phyloP scores from a whole-genome alignment of 352 stramenopile species.

The Pythium periplocum region DNA sequence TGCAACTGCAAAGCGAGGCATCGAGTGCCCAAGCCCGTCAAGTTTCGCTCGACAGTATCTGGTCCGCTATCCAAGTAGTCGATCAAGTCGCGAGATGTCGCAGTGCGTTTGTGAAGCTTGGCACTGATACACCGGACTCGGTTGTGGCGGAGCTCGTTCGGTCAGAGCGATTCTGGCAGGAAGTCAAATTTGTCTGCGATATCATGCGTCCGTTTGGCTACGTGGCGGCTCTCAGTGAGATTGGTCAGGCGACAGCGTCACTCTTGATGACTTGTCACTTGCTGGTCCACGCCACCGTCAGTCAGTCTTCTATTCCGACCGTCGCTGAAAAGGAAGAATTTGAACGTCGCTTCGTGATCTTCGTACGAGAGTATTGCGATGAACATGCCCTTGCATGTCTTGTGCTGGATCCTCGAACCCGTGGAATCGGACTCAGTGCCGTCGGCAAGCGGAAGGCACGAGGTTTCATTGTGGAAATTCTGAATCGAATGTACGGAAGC shows the following conservation, averaged over 20 bases:
- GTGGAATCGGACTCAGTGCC: slow-evolving; percentile 27
- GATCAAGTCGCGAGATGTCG: not conserved
- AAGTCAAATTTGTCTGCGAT: slow-evolving; percentile 5
- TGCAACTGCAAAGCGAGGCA: not conserved
- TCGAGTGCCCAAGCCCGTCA: slow-evolving; percentile 2
- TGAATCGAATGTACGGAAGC: slow-evolving; percentile 8
- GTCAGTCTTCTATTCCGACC: slow-evolving; percentile 6
- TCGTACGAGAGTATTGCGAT: slow-evolving; percentile 17
- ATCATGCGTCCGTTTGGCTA: slow-evolving; percentile 24
- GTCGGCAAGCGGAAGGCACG: slow-evolving; percentile 25
- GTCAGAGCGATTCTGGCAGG: slow-evolving; percentile 24
- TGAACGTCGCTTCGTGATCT: slow-evolving; percentile 10
- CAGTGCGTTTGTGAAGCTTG: too few relatives aligned
- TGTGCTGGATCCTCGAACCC: slow-evolving; percentile 29
- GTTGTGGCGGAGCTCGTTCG: too few relatives aligned
- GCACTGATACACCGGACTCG: too few relatives aligned
- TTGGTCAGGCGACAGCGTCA: slow-evolving; percentile 16
- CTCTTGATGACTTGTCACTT: slow-evolving; percentile 32
- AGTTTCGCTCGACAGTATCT: slow-evolving; percentile 11
- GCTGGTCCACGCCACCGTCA: slow-evolving; percentile 11
- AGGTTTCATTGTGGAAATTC: slow-evolving; percentile 16
- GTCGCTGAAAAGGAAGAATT: slow-evolving; percentile 21
- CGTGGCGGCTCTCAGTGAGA: slow-evolving; percentile 24
- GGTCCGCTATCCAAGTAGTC: not conserved
- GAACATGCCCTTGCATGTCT: slow-evolving; percentile 26